phyloP scores from a whole-genome alignment of 2,329 filamentous ascomycete genomes.

The Colletotrichum limetticola region DNA sequence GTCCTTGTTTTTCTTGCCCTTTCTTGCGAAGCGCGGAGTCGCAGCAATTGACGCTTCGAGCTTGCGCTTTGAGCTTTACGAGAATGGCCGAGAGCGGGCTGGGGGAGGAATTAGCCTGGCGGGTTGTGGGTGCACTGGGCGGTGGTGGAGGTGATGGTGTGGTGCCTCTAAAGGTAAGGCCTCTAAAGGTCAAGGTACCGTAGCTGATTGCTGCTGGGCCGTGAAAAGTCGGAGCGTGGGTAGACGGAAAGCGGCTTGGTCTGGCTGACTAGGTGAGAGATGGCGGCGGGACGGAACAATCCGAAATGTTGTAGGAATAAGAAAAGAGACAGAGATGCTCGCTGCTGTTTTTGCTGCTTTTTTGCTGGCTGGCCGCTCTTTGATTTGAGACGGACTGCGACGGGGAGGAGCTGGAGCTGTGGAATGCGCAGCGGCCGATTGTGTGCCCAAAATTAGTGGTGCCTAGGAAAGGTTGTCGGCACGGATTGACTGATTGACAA shows the following conservation, averaged over 20 bases:
- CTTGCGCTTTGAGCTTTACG: slow-evolving; percentile 32
- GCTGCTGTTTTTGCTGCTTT: background rate
- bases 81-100: slow-evolving; percentile 35
- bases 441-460: slow-evolving; percentile 26
- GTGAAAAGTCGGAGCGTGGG: slow-evolving; percentile 24
- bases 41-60: slow-evolving; percentile 18
- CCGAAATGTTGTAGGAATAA: background rate
- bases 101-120: slow-evolving; percentile 22
- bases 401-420: background rate
- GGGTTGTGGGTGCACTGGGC: slow-evolving; percentile 11
- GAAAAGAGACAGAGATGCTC: background rate
- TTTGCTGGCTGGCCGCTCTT: background rate
- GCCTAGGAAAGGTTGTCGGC: slow-evolving; percentile 17
- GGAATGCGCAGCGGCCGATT: slow-evolving; percentile 27
- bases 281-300: slow-evolving; percentile 16
- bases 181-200: too few species aligned
- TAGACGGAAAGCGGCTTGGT: slow-evolving; percentile 15
- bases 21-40: background rate
- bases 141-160: slow-evolving; percentile 7
- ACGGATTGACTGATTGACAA: slow-evolving; percentile 29
- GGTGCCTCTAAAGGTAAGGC: background rate
- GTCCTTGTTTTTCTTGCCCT: slow-evolving; percentile 13
- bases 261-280: background rate
- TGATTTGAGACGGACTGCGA: background rate
- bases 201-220: slow-evolving; percentile 11